Evolutionary conservation across 2,329 filamentous ascomycete genomes (phyloP), one percentile per base, ranked within the genome.

Genomic region (Fusarium musae): DNA sequence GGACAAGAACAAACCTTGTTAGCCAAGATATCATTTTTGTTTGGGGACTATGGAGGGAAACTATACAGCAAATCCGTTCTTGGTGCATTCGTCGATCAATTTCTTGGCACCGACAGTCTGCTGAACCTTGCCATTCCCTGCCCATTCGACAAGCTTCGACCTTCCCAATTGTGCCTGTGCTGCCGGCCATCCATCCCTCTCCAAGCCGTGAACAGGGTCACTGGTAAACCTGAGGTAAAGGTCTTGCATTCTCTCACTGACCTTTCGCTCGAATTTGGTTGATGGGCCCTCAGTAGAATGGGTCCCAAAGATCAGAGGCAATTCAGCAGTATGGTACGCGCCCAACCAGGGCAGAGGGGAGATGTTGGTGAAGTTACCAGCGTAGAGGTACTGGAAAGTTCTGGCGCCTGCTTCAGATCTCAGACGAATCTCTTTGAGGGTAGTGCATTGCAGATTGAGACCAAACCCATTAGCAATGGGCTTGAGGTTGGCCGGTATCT

Each of bases 361-460:
- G 10, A 75, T 53, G 10, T 75, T 73, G 7, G 72, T 75, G 15
- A 75, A 75, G 21, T 75, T 75, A 2, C 73, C 73, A 0, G 59
- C 73, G 21, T 75, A 75, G 16, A 73, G 49, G 12, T 75, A 75
- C 13, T 75, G 69, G 8, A 73, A 71, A 0, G 73, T 75, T 17
- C 6, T 67, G 10, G 72, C 69, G 4, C 73, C 72, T 12, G 32
- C 57, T 37, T 61, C n/a, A 9, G 57, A 59, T 2, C 73, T 69
- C 6, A 73, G 40, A 7, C 57, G 58, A 3, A 34, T 46, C 9
- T 75, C 73, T n/a, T 56, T 54, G 37, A 75, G 34, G 4, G 72
- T 69, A 4, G 57, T 73, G n/a, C 72, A 75, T 46, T 75, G 59
- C 0, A 75, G 15, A 19, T 71, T 69, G 3, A 75, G 54, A 6